These are phyloP conservation scores for Calonectria crousiana DNA, from an alignment of 2,329 filamentous ascomycete species.

Conservation along the genomic window DNA sequence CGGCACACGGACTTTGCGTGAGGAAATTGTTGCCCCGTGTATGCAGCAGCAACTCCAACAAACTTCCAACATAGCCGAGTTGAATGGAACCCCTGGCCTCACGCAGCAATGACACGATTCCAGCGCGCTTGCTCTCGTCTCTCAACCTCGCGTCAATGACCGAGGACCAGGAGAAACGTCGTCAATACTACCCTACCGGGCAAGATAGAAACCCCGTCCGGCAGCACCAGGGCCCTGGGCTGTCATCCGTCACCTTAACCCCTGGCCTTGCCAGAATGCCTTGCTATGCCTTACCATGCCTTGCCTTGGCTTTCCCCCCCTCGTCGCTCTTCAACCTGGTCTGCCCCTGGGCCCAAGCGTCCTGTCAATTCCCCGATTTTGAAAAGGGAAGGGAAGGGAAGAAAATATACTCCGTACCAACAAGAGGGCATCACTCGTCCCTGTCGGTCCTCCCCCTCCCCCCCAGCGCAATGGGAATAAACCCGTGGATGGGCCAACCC, in stretches of 20 bases:
- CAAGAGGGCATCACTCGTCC: not conserved
- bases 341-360: slow-evolving; percentile 40
- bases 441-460: not conserved
- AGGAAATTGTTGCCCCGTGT: not conserved
- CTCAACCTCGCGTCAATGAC: slow-evolving; percentile 1
- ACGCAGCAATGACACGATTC: not conserved
- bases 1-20: not conserved
- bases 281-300: not conserved
- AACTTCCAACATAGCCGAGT: slow-evolving; percentile 16
- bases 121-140: not conserved
- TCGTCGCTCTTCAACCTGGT: not conserved
- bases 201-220: slow-evolving; percentile 13
- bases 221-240: slow-evolving; percentile 22
- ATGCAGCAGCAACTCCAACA: not conserved
- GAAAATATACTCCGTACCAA: not conserved
- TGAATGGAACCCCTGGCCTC: slow-evolving; percentile 5
- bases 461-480: not conserved
- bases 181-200: slow-evolving; percentile 10
- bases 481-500: slow-evolving; percentile 19
- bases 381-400: not conserved
- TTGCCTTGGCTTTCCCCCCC: not conserved
- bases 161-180: slow-evolving; percentile 7
- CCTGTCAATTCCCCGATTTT: slow-evolving; percentile 37
- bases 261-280: slow-evolving; percentile 13
- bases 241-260: slow-evolving; percentile 12